Evolutionary conservation across 345 rosid genomes (phyloP).

Genomic region (Conringia planisiliqua): DNA sequence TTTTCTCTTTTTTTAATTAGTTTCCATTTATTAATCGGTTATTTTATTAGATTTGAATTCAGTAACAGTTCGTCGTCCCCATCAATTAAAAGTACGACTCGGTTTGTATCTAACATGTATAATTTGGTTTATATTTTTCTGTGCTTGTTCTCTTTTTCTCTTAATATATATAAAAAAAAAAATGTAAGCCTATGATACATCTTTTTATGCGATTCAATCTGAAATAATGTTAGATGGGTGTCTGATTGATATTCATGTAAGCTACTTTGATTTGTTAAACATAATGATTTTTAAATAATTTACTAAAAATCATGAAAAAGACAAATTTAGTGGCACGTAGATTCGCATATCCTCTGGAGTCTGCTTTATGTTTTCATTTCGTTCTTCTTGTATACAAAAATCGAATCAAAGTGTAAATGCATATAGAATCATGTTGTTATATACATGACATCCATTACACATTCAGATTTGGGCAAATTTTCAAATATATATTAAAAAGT

Average conservation of each 20-base stretch:
- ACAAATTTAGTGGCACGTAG: slow-evolving; percentile 8
- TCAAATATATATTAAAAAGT: neutral
- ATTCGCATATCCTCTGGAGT: slow-evolving; percentile 20
- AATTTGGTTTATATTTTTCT: neutral
- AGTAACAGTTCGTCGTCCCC: neutral
- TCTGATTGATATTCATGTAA: neutral
- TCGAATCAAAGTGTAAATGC: slow-evolving; percentile 3
- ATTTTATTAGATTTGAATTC: neutral
- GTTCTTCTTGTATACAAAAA: neutral
- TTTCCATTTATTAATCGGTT: neutral
- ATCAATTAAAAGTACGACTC: no score
- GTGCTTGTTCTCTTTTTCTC: neutral
- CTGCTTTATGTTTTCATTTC: slow-evolving; percentile 20
- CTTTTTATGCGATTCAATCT: neutral
- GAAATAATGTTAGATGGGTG: neutral
- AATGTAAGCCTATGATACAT: no score
- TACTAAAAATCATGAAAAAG: neutral
- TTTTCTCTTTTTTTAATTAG: no score
- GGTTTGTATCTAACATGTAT: neutral
- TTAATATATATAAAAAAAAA: no score
- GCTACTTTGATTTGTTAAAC: neutral
- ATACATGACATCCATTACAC: slow-evolving; percentile 15
- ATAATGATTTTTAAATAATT: no score
- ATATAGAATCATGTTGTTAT: slow-evolving; percentile 20
- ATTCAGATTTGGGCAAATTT: neutral